Conservation (phyloP, 2,329 filamentous ascomycete genomes). For the Neurospora sp. region DNA sequence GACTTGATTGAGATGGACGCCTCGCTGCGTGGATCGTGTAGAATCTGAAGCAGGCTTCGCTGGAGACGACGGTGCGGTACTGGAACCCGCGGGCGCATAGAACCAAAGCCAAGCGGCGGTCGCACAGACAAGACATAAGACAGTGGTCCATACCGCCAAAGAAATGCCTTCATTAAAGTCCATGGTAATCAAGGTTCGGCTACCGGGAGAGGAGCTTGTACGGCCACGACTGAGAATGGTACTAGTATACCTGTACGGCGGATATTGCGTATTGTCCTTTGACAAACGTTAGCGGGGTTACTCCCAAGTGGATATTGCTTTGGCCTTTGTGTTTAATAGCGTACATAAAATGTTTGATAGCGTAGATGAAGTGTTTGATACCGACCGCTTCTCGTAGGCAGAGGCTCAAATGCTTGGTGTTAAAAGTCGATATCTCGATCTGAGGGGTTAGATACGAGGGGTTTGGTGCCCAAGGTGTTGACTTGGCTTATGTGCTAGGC, state of each 20-base stretch:
- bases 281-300: background rate
- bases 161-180: too few species aligned
- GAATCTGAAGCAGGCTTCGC: too few species aligned
- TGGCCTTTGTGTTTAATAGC: background rate
- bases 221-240: background rate
- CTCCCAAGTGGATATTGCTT: background rate
- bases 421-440: background rate
- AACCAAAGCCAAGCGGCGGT: too few species aligned
- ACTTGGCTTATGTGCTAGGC: too few species aligned
- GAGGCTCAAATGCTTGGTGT: background rate
- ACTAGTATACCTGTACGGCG: background rate
- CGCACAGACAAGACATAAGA: too few species aligned
- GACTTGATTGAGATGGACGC: too few species aligned
- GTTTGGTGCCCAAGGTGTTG: too few species aligned
- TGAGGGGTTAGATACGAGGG: too few species aligned
- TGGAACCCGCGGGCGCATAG: too few species aligned
- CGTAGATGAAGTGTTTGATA: background rate
- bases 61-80: too few species aligned
- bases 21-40: too few species aligned
- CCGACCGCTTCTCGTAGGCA: background rate
- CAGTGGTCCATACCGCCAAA: too few species aligned
- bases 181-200: background rate
- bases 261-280: background rate
- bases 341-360: background rate
- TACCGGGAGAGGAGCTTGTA: background rate